Evolutionary conservation across 352 stramenopile genomes (phyloP).

Genomic region (Globisporangium paddicum): DNA sequence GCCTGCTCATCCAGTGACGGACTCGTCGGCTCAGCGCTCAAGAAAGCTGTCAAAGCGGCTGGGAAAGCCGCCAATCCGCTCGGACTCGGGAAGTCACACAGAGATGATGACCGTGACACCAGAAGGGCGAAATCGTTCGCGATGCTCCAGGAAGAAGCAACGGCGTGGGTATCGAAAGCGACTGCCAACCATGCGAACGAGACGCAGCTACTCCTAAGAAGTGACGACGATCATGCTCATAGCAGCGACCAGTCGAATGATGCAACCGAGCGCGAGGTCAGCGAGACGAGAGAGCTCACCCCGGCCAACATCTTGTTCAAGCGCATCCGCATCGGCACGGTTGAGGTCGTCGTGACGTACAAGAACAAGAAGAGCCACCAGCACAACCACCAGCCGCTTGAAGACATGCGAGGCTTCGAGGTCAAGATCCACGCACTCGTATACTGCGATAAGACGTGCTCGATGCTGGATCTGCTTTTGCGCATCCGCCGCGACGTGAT

Average conservation of each 20-base stretch:
- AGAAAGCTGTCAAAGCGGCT: conserved; percentile 55
- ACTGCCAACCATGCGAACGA: conserved; percentile 23
- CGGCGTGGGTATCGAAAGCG: conserved; percentile 31
- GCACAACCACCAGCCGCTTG: conserved; percentile 39
- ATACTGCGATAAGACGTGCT: conserved; percentile 86
- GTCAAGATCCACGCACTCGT: conserved; percentile 84
- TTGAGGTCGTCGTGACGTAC: conserved; percentile 79
- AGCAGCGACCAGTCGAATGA: not conserved
- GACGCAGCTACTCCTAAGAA: conserved; percentile 15
- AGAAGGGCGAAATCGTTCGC: conserved; percentile 9
- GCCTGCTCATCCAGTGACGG: conserved; percentile 22
- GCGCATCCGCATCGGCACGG: conserved; percentile 66
- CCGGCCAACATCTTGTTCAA: conserved; percentile 75
- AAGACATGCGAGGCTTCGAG: conserved; percentile 84
- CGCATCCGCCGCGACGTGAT: conserved; percentile 78
- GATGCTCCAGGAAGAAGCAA: conserved; percentile 34
- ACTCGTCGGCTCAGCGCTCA: conserved; percentile 42
- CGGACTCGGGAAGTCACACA: conserved; percentile 28
- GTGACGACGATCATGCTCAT: not conserved
- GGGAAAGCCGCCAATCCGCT: conserved; percentile 59
- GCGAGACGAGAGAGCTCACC: conserved; percentile 35
- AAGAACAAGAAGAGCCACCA: conserved; percentile 61
- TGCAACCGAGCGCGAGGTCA: conserved; percentile 17
- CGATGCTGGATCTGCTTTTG: conserved; percentile 61
- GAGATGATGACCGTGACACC: conserved; percentile 4